phyloP scores from a whole-genome alignment of 768 basidiomycete species.

The Lepiota subincarnata region DNA sequence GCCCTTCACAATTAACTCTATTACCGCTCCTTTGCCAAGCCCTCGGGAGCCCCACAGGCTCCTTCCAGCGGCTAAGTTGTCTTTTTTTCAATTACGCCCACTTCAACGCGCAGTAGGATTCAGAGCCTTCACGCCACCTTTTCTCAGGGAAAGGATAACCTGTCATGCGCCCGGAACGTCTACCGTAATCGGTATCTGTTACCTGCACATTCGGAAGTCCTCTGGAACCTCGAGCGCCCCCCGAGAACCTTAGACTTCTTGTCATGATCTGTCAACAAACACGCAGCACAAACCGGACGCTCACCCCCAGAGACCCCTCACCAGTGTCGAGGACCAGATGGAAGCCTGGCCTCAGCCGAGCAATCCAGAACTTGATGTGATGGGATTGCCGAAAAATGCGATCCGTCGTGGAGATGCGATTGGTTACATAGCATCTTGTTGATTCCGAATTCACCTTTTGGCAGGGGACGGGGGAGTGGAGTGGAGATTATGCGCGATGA shows the following conservation, averaged over 20 bases:
- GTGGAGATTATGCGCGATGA: no score
- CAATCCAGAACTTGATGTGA: no score
- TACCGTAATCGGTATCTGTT: conserved; percentile 8
- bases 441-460: not conserved
- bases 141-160: not conserved
- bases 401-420: not conserved
- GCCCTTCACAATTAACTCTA: not conserved
- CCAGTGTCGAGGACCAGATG: no score
- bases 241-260: not conserved
- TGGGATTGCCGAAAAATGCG: not conserved
- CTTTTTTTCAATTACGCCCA: no score
- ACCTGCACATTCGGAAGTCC: not conserved
- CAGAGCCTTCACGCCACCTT: conserved; percentile 2
- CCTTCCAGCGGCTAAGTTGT: no score
- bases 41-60: no score
- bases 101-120: not conserved
- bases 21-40: not conserved
- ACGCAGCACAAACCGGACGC: not conserved
- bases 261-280: conserved; percentile 10
- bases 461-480: not conserved
- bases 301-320: not conserved
- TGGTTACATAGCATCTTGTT: not conserved
- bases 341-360: no score
- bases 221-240: not conserved
- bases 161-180: conserved; percentile 2